These are phyloP conservation scores for Sarocladium strictum DNA, from an alignment of 2,329 filamentous ascomycete genomes.

Conservation along the genomic window DNA sequence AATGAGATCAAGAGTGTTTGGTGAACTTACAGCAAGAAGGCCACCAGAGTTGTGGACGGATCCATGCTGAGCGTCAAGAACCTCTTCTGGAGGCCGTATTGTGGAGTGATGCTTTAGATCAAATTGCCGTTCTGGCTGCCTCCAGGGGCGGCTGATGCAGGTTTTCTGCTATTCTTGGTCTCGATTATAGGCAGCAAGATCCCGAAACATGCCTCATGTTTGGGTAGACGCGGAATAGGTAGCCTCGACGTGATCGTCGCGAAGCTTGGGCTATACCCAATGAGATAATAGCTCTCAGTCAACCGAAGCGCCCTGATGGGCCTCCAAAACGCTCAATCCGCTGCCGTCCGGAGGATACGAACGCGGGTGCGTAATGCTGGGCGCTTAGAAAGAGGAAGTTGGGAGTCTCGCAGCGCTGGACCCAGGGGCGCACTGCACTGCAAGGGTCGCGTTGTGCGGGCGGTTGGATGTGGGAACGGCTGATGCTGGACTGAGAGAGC, in stretches of 20 bases:
- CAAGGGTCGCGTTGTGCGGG: not conserved
- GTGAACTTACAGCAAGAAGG: slow-evolving; percentile 60
- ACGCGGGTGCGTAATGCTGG: not conserved
- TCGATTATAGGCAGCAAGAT: slow-evolving; percentile 7
- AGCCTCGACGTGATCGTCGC: not conserved
- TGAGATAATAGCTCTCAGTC: not conserved
- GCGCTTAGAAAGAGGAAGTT: not conserved
- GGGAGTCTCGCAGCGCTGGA: not conserved
- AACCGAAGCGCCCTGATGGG: not conserved
- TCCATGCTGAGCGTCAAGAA: slow-evolving; percentile 37
- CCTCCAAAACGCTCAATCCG: not conserved
- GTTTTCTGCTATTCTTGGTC: not conserved
- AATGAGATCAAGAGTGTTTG: slow-evolving; percentile 15
- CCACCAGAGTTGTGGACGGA: slow-evolving; percentile 59
- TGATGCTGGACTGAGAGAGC: not conserved
- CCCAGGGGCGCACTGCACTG: not conserved
- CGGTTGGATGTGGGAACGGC: not conserved
- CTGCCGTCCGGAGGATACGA: not conserved
- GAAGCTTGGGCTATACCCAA: not conserved
- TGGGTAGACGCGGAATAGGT: slow-evolving; percentile 1
- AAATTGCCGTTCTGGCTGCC: not conserved
- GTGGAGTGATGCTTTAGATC: not conserved
- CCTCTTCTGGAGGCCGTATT: not conserved
- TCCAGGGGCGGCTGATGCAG: not conserved
- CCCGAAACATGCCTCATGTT: slow-evolving; percentile 7